Evolutionary conservation across 1,139 yeast species (phyloP).

Genomic region (Pichia sp.): DNA sequence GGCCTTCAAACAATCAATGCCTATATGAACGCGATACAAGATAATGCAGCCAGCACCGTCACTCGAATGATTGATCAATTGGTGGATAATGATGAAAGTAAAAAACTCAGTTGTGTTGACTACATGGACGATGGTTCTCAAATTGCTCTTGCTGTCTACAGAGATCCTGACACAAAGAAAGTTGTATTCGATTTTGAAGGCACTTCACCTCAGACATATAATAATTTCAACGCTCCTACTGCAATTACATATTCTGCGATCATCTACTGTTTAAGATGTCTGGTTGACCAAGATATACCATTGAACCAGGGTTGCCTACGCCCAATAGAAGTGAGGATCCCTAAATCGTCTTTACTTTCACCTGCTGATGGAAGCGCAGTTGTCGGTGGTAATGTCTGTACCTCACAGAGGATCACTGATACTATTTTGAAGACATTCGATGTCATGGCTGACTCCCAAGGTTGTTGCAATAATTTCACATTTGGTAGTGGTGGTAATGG

Average conservation of each 20-base stretch:
- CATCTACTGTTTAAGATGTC: conserved; percentile 41
- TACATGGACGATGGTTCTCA: conserved; percentile 61
- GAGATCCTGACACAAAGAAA: conserved; percentile 38
- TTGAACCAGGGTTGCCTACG: conserved; percentile 44
- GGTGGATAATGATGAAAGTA: conserved; percentile 33
- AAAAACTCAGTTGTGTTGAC: conserved; percentile 44
- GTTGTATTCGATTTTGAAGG: conserved; percentile 57
- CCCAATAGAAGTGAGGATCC: conserved; percentile 39
- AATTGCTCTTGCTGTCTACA: conserved; percentile 39
- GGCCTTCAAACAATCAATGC: conserved; percentile 48
- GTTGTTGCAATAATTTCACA: conserved; percentile 43
- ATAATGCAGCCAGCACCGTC: conserved; percentile 56
- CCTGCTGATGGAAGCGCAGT: conserved; percentile 45
- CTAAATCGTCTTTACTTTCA: conserved; percentile 37
- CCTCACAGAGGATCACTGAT: conserved; percentile 45
- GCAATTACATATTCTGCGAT: conserved; percentile 43
- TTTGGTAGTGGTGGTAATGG: conserved; percentile 43
- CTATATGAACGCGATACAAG: conserved; percentile 59
- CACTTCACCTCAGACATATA: conserved; percentile 40
- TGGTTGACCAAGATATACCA: conserved; percentile 43
- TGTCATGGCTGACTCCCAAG: conserved; percentile 42
- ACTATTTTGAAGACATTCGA: conserved; percentile 41
- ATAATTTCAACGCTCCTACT: conserved; percentile 42
- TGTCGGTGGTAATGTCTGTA: conserved; percentile 47
- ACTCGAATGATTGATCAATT: conserved; percentile 32